Percentiles rank a stretch among this genome's conserved stretches.
phyloP scores from a whole-genome alignment of 176 grass and related monocot genomes.

The Triticum timopheevii region DNA sequence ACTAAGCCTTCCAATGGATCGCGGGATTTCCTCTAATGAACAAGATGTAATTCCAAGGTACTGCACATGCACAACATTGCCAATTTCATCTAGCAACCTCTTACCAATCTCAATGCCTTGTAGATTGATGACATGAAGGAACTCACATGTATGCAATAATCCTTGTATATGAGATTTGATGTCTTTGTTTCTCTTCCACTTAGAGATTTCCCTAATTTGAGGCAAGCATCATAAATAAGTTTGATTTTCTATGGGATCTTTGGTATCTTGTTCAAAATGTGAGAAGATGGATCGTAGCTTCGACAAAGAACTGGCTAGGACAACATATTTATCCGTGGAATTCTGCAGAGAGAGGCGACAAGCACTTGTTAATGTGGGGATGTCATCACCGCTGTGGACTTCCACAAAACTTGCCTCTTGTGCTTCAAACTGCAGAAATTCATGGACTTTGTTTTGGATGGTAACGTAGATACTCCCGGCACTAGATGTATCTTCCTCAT shows the following conservation, averaged over 20 bases:
- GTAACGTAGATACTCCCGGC: not conserved
- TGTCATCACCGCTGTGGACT: constrained; percentile 4
- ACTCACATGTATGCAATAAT: constrained; percentile 1
- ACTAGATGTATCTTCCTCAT: constrained; percentile 5
- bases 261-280: not conserved
- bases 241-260: no score
- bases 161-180: not conserved
- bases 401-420: constrained; percentile 41
- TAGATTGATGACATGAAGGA: constrained; percentile 23
- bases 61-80: constrained; percentile 11
- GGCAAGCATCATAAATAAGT: no score
- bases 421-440: constrained; percentile 35
- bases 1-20: not conserved
- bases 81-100: constrained; percentile 8
- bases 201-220: no score
- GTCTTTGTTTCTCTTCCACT: not conserved
- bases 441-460: constrained; percentile 39
- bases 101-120: constrained; percentile 24
- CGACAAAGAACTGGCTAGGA: not conserved
- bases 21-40: not conserved
- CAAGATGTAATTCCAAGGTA: constrained; percentile 18
- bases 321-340: constrained; percentile 35
- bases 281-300: constrained; percentile 42
- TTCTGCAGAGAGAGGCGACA: constrained; percentile 41
- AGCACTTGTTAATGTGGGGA: constrained; percentile 23